phyloP scores from a whole-genome alignment of 352 stramenopile genomes.

The Halophytophthora polymorphica region DNA sequence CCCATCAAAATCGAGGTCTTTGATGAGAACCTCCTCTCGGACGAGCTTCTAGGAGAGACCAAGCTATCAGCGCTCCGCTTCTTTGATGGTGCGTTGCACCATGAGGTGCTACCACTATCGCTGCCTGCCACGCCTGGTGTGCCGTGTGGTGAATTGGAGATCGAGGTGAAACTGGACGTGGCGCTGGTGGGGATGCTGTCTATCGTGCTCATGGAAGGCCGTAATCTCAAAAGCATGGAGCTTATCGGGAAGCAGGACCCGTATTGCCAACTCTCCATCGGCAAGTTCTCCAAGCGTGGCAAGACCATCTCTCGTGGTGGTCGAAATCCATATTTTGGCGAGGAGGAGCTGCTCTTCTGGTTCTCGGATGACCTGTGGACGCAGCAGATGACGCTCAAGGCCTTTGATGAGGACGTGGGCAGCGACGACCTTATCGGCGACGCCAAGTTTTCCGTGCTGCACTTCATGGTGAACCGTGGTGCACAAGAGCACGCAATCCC shows the following conservation, averaged over 20 bases:
- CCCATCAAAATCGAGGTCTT: constrained; percentile 78
- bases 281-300: constrained; percentile 60
- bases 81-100: constrained; percentile 62
- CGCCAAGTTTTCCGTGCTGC: constrained; percentile 61
- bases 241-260: constrained; percentile 88
- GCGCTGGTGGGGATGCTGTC: constrained; percentile 82
- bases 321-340: constrained; percentile 88
- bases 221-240: constrained; percentile 90
- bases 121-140: constrained; percentile 24
- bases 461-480: constrained; percentile 60
- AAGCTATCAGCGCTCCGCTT: constrained; percentile 74
- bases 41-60: constrained; percentile 79
- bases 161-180: constrained; percentile 76
- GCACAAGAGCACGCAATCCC: constrained; percentile 56
- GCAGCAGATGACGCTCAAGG: constrained; percentile 65
- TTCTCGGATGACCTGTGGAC: constrained; percentile 89
- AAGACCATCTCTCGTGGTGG: constrained; percentile 79
- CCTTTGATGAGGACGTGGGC: constrained; percentile 88
- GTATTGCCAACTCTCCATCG: constrained; percentile 86
- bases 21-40: constrained; percentile 85
- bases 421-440: constrained; percentile 89
- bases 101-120: constrained; percentile 58
- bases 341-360: constrained; percentile 91
- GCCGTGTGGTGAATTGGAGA: constrained; percentile 52
- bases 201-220: constrained; percentile 83